These are phyloP conservation scores for Metschnikowia borealis DNA, from an alignment of 805 yeast genomes.

Conservation along the genomic window DNA sequence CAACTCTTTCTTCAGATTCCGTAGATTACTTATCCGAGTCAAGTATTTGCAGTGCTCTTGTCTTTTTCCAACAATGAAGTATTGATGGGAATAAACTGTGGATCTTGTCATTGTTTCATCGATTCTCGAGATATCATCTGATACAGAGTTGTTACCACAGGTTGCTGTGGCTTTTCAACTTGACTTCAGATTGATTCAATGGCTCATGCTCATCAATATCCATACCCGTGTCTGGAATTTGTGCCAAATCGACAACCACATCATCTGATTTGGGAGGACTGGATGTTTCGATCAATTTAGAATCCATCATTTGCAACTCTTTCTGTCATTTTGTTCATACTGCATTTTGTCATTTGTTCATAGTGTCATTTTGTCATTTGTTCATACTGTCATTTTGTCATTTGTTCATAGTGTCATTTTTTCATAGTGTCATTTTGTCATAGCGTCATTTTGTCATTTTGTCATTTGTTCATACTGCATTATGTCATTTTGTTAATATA, in stretches of 20 bases:
- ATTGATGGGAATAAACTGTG: neutral
- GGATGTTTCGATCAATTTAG: conserved; percentile 6
- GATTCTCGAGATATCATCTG: neutral
- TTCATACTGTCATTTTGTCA: no score
- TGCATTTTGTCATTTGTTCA: no score
- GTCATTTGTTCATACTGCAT: no score
- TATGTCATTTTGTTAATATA: no score
- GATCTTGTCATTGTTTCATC: conserved; percentile 1
- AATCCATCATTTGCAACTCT: conserved; percentile 11
- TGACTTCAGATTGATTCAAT: neutral
- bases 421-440: no score
- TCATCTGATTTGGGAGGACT: neutral
- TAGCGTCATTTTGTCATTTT: no score
- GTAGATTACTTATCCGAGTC: neutral
- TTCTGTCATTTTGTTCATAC: no score
- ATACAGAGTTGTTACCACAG: neutral
- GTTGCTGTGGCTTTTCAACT: neutral
- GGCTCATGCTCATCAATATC: neutral
- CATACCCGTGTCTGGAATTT: neutral
- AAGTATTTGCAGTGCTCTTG: neutral
- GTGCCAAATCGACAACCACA: neutral
- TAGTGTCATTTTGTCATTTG: no score
- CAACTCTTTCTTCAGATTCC: neutral
- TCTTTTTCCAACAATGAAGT: neutral
- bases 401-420: no score